phyloP scores from a whole-genome alignment of 441 rosid genomes.

The Codiaeum variegatum region DNA sequence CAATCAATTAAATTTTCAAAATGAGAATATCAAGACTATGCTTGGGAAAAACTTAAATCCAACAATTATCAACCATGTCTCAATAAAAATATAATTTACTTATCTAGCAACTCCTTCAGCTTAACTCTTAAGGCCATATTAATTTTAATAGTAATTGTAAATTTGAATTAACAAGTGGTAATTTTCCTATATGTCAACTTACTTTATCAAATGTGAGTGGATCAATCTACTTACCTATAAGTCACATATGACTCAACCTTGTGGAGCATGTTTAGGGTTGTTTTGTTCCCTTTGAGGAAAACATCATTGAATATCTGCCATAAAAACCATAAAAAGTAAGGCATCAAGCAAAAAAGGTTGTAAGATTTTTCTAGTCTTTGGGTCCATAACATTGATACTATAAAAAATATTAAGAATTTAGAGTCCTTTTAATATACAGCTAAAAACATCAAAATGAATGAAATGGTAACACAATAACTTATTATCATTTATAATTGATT shows the following conservation, averaged over 20 bases:
- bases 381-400: slow-evolving; percentile 81
- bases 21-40: background rate
- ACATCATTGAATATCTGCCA: slow-evolving; percentile 16
- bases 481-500: too few relatives aligned
- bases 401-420: background rate
- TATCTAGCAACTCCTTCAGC: background rate
- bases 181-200: background rate
- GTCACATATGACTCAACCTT: slow-evolving; percentile 83
- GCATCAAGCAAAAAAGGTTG: slow-evolving; percentile 48
- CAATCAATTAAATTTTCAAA: background rate
- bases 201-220: background rate
- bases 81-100: background rate
- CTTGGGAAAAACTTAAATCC: background rate
- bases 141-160: background rate
- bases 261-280: slow-evolving; percentile 77
- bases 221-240: slow-evolving; percentile 43
- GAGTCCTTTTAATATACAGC: background rate
- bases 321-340: background rate
- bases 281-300: slow-evolving; percentile 32
- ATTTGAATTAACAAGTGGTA: background rate
- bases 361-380: slow-evolving; percentile 61
- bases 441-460: background rate
- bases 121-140: background rate
- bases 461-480: background rate
- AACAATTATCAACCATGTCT: background rate